phyloP scores from a whole-genome alignment of 192 early-diverging fungal genomes.

The Coemansia sp. region DNA sequence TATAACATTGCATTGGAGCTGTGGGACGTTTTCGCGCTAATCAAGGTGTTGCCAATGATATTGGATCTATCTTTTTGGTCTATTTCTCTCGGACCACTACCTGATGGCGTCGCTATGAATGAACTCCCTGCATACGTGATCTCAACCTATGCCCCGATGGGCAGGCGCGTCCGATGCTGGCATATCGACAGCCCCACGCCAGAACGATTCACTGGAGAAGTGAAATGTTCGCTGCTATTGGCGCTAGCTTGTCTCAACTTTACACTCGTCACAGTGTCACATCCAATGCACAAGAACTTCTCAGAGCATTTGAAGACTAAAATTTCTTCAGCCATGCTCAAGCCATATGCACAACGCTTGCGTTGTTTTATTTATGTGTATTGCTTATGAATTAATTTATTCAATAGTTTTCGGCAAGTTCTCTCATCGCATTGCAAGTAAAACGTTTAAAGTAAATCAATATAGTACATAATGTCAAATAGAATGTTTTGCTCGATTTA shows the following conservation, averaged over 20 bases:
- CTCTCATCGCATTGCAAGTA: too few species aligned
- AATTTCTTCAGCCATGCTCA: not conserved
- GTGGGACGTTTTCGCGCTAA: not conserved
- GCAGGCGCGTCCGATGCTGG: not conserved
- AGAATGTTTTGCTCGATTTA: too few species aligned
- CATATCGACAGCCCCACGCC: not conserved
- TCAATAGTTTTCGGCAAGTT: too few species aligned
- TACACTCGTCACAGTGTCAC: not conserved
- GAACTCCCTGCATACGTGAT: not conserved
- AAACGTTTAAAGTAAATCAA: too few species aligned
- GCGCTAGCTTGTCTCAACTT: not conserved
- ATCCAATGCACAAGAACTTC: not conserved
- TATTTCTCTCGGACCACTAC: not conserved
- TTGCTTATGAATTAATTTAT: too few species aligned
- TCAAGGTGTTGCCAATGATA: not conserved
- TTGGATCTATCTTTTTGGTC: not conserved
- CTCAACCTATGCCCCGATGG: not conserved
- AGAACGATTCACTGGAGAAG: not conserved
- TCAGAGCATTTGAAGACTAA: not conserved
- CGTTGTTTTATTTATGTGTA: constrained; percentile 8
- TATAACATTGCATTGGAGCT: not conserved
- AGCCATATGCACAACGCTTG: not conserved
- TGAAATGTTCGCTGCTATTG: not conserved
- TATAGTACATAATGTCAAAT: too few species aligned
- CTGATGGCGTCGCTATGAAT: not conserved